Conservation (phyloP, 2,329 filamentous ascomycete species). For the Trichoderma atrobrunneum region DNA sequence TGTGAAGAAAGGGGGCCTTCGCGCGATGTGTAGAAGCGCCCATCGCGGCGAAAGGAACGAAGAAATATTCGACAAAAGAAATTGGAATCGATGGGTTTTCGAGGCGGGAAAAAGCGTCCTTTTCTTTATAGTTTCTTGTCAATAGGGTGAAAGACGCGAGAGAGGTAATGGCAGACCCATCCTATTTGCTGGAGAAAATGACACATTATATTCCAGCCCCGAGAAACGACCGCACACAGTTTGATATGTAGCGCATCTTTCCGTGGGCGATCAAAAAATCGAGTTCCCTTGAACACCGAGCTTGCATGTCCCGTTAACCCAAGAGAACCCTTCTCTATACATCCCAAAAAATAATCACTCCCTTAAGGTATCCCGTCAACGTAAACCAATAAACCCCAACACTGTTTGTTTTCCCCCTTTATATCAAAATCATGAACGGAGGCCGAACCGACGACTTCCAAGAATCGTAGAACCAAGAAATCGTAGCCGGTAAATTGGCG, state of each 20-base stretch:
- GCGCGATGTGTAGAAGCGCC: not conserved
- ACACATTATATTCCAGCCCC: constrained; percentile 33
- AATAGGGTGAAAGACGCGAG: constrained; percentile 23
- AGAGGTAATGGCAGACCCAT: constrained; percentile 28
- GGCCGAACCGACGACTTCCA: constrained; percentile 37
- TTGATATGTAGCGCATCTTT: constrained; percentile 14
- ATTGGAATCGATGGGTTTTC: constrained; percentile 20
- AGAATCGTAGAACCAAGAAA: constrained; percentile 38
- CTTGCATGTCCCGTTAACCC: constrained; percentile 37
- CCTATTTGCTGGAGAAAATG: constrained; percentile 28
- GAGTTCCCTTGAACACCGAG: constrained; percentile 22
- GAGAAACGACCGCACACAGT: constrained; percentile 19
- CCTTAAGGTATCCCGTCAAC: constrained; percentile 21
- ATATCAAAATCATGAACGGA: constrained; percentile 40
- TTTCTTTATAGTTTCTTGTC: constrained; percentile 21
- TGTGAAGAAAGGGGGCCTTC: constrained; percentile 19
- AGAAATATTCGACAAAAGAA: constrained; percentile 21
- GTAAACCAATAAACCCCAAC: constrained; percentile 32
- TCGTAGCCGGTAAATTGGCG: constrained; percentile 34
- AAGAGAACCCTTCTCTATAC: constrained; percentile 35
- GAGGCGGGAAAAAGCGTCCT: constrained; percentile 25
- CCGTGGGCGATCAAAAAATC: constrained; percentile 18
- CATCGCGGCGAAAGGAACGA: constrained; percentile 1
- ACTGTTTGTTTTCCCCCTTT: constrained; percentile 15
- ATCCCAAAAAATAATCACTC: constrained; percentile 30